Percentiles rank a stretch among this genome's conserved stretches.
phyloP scores from a whole-genome alignment of 768 basidiomycete genomes.

The Rhizopogon salebrosus region DNA sequence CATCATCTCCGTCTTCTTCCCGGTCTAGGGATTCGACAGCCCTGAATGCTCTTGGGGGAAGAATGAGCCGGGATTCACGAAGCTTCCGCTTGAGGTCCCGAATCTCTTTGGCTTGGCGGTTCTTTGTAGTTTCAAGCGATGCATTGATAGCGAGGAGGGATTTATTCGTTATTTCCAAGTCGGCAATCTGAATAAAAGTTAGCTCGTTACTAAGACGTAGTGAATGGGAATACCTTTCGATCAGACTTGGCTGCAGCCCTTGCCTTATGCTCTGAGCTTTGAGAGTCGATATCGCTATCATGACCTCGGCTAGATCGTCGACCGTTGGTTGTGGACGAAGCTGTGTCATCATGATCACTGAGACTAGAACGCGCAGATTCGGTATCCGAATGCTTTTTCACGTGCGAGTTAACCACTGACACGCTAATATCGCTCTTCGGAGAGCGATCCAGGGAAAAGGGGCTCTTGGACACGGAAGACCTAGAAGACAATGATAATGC shows the following conservation, averaged over 20 bases:
- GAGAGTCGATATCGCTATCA: slow-evolving; percentile 30
- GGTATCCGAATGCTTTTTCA: slow-evolving; percentile 28
- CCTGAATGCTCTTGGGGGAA: slow-evolving; percentile 61
- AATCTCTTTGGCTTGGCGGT: slow-evolving; percentile 80
- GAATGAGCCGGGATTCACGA: slow-evolving; percentile 73
- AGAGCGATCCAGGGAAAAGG: slow-evolving; percentile 36
- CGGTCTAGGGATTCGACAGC: slow-evolving; percentile 47
- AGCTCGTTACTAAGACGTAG: background rate
- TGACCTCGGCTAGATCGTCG: slow-evolving; percentile 14
- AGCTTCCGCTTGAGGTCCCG: slow-evolving; percentile 77
- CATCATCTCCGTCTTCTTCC: slow-evolving; percentile 39
- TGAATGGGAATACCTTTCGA: slow-evolving; percentile 56
- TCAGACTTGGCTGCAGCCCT: slow-evolving; percentile 78
- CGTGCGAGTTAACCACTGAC: slow-evolving; percentile 38
- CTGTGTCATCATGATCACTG: slow-evolving; percentile 13
- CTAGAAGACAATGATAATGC: slow-evolving; percentile 72
- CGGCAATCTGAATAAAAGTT: slow-evolving; percentile 61
- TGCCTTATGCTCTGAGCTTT: slow-evolving; percentile 44
- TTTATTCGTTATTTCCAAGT: slow-evolving; percentile 86
- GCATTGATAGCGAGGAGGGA: slow-evolving; percentile 84
- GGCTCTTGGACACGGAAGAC: slow-evolving; percentile 60
- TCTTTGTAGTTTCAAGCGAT: slow-evolving; percentile 74
- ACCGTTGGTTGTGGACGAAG: slow-evolving; percentile 15
- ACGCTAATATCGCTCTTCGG: slow-evolving; percentile 31
- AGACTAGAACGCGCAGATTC: slow-evolving; percentile 7